Evolutionary conservation across 2,329 filamentous ascomycete genomes (phyloP).

Genomic region (Fusarium drepaniforme): DNA sequence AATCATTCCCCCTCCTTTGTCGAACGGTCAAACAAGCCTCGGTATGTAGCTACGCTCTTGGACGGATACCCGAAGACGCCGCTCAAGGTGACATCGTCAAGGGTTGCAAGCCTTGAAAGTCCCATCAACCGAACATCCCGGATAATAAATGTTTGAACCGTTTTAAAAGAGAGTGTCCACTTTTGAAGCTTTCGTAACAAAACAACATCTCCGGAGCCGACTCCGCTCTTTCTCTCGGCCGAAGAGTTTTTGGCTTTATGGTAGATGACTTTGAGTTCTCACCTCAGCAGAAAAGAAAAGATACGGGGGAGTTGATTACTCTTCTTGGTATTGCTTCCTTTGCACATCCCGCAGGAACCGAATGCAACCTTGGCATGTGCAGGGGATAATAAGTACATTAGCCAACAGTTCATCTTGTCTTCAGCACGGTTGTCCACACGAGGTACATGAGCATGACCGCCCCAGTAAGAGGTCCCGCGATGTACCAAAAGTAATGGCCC

Average conservation of each 20-base stretch:
- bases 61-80: background rate
- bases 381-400: background rate
- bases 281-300: background rate
- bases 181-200: background rate
- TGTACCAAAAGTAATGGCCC: conserved; percentile 15
- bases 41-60: background rate
- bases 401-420: background rate
- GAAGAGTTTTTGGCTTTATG: background rate
- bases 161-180: background rate
- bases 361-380: background rate
- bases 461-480: conserved; percentile 13
- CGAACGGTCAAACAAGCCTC: background rate
- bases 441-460: conserved; percentile 10
- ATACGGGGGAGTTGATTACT: background rate
- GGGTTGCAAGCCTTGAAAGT: background rate
- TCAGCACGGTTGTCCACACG: conserved; percentile 3
- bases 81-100: background rate
- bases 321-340: background rate
- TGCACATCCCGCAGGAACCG: background rate
- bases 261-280: background rate
- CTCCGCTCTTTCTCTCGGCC: background rate
- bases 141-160: background rate
- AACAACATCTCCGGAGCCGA: background rate
- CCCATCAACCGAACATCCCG: background rate
- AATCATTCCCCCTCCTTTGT: background rate